These are phyloP conservation scores for Candida golubevii DNA, from an alignment of 805 yeast genomes.

Conservation along the genomic window DNA sequence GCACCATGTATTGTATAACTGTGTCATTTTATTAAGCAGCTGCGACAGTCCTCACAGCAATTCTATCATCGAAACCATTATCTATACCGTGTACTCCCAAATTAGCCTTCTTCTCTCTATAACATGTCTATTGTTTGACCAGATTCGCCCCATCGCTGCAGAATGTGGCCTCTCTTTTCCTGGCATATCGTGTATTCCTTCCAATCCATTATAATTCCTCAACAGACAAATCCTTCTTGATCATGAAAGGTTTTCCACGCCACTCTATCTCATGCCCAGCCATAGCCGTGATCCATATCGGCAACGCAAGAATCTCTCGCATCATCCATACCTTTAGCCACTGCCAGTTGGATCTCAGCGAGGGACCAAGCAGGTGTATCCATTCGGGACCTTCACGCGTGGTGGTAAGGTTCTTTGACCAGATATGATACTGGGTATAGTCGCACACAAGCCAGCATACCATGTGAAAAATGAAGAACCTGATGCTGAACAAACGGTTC, in stretches of 20 bases:
- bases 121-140: too few relatives aligned
- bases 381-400: constrained; percentile 8
- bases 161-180: not conserved
- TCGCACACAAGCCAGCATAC: constrained; percentile 63
- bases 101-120: not conserved
- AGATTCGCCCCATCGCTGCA: not conserved
- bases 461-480: constrained; percentile 50
- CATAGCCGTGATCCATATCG: constrained; percentile 82
- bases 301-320: constrained; percentile 73
- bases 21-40: too few relatives aligned
- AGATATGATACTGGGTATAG: constrained; percentile 49
- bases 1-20: too few relatives aligned
- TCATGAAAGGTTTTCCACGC: constrained; percentile 73
- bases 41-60: not conserved
- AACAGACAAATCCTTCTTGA: constrained; percentile 71
- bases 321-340: constrained; percentile 52
- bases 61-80: not conserved
- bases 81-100: not conserved
- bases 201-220: constrained; percentile 43
- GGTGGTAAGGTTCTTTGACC: constrained; percentile 28
- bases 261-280: constrained; percentile 70
- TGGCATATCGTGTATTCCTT: too few relatives aligned
- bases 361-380: constrained; percentile 17
- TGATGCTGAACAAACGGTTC: constrained; percentile 25
- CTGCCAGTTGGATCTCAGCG: constrained; percentile 13